Conservation (phyloP, 2,329 filamentous ascomycete genomes). For the Periconia digitata region DNA sequence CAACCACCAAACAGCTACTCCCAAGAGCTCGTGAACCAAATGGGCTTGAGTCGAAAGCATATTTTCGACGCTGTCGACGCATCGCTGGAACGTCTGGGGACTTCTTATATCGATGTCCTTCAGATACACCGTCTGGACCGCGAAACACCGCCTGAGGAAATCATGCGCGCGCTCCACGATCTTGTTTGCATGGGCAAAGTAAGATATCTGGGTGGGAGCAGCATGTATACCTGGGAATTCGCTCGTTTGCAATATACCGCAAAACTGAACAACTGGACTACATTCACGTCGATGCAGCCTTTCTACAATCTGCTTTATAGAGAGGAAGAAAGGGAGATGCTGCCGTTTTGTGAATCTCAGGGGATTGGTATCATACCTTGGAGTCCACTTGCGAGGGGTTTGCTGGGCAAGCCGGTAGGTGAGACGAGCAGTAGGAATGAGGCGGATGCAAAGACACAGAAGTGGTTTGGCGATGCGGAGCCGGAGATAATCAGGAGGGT, state of each 20-base stretch:
- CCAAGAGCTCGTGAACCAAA: neutral
- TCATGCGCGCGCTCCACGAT: slow-evolving; percentile 26
- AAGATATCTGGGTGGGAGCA: slow-evolving; percentile 24
- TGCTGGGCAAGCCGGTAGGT: slow-evolving; percentile 42
- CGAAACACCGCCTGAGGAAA: slow-evolving; percentile 16
- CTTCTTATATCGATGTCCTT: slow-evolving; percentile 25
- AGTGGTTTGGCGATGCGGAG: slow-evolving; percentile 28
- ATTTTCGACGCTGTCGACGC: slow-evolving; percentile 45
- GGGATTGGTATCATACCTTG: slow-evolving; percentile 31
- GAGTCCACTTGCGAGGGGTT: slow-evolving; percentile 30
- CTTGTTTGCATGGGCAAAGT: slow-evolving; percentile 23
- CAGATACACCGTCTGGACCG: slow-evolving; percentile 25
- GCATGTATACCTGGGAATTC: slow-evolving; percentile 52
- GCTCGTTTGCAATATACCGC: slow-evolving; percentile 48
- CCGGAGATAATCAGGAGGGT: slow-evolving; percentile 43
- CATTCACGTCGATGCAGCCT: slow-evolving; percentile 52
- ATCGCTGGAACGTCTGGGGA: slow-evolving; percentile 10
- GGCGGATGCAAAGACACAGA: no score
- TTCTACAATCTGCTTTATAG: slow-evolving; percentile 51
- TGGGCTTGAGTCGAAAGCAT: slow-evolving; percentile 27
- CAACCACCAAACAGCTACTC: no score
- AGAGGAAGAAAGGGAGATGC: slow-evolving; percentile 48
- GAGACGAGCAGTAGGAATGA: slow-evolving; percentile 38
- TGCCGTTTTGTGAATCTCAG: slow-evolving; percentile 18
- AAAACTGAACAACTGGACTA: slow-evolving; percentile 45